A percentile compares a stretch with the other conserved stretches of the same genome.
Evolutionary conservation across 257 asterid genomes (phyloP).

Genomic region (Lithospermum erythrorhizon): DNA sequence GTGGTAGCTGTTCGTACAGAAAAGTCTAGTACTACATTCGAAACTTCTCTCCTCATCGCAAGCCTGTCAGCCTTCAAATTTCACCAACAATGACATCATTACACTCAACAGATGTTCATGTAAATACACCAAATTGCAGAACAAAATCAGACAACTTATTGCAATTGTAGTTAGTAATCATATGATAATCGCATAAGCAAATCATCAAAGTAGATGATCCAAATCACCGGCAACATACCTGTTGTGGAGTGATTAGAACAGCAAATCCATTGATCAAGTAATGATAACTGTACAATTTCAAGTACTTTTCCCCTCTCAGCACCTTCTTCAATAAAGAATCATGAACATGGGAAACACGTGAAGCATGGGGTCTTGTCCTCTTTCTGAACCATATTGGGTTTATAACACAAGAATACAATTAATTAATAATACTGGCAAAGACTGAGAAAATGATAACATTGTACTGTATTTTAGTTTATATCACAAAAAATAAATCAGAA

Average conservation of each 20-base stretch:
- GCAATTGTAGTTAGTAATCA: not conserved
- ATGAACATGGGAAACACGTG: constrained; percentile 54
- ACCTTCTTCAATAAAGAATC: constrained; percentile 53
- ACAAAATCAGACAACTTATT: not conserved
- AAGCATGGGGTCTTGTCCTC: too few species aligned
- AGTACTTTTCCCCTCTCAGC: constrained; percentile 64
- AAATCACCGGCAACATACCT: constrained; percentile 30
- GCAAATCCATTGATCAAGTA: constrained; percentile 89
- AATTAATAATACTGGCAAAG: too few species aligned
- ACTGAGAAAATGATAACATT: too few species aligned
- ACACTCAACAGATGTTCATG: not conserved
- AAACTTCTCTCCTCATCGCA: constrained; percentile 60
- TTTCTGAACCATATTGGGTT: too few species aligned
- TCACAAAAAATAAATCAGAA: too few species aligned
- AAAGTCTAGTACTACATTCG: constrained; percentile 74
- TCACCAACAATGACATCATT: constrained; percentile 1
- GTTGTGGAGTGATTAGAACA: constrained; percentile 76
- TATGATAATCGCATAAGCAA: not conserved
- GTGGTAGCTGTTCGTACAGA: constrained; percentile 84
- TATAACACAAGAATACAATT: too few species aligned
- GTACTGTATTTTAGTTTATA: too few species aligned
- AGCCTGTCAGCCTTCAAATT: constrained; percentile 67
- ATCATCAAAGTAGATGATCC: not conserved
- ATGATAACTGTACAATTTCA: constrained; percentile 90
- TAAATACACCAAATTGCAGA: not conserved